phyloP scores from a whole-genome alignment of 768 basidiomycete species.

The Leccinum longicurvipes region DNA sequence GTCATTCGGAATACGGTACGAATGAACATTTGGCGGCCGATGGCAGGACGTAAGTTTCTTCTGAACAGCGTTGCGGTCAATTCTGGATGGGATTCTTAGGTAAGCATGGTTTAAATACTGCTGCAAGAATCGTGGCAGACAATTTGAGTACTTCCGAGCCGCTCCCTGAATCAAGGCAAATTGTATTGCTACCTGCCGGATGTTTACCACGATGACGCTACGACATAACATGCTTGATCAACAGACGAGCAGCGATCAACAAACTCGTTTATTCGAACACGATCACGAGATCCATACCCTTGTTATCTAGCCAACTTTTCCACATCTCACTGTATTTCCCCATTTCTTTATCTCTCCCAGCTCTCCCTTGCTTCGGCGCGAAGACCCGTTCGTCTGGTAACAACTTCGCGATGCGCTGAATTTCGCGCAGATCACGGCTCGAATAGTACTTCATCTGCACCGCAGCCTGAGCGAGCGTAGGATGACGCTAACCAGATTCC shows the following conservation, averaged over 20 bases:
- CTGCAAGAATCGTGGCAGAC: no score
- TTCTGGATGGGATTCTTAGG: no score
- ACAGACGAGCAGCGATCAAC: neutral
- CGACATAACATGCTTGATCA: neutral
- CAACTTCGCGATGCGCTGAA: constrained; percentile 40
- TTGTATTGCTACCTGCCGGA: neutral
- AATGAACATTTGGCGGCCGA: no score
- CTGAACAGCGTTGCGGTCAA: no score
- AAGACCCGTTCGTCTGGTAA: constrained; percentile 38
- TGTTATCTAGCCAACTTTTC: constrained; percentile 37
- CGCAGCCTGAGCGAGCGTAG: constrained; percentile 33
- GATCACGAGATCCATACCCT: constrained; percentile 33
- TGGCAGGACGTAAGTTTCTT: no score
- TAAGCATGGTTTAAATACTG: no score
- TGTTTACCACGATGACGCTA: neutral
- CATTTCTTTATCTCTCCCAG: constrained; percentile 13
- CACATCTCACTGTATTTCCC: constrained; percentile 37
- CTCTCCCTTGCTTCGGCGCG: neutral
- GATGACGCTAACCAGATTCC: constrained; percentile 30
- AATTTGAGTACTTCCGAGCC: no score
- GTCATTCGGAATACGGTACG: no score
- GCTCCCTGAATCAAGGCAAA: no score
- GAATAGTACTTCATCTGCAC: constrained; percentile 36
- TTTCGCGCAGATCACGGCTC: constrained; percentile 37
- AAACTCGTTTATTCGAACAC: constrained; percentile 28